Evolutionary conservation across 352 stramenopile genomes (phyloP).

Genomic region (Phytophthora agathidicida): DNA sequence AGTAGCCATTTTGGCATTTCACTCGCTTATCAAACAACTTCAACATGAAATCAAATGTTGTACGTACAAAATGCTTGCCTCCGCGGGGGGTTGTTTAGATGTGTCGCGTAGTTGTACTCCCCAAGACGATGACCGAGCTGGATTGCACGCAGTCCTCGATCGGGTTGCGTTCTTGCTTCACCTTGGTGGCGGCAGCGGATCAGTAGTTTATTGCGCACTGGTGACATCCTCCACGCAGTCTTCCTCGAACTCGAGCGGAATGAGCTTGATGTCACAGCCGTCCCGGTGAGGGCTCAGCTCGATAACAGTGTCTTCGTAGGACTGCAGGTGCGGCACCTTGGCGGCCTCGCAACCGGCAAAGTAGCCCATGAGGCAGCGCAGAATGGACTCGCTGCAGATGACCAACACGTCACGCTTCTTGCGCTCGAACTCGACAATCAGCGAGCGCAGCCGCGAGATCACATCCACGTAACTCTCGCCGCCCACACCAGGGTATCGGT

Average conservation of each 20-base stretch:
- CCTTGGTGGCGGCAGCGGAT: not conserved
- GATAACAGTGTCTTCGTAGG: conserved; percentile 74
- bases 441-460: conserved; percentile 89
- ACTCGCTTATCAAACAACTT: conserved; percentile 5
- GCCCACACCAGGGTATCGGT: conserved; percentile 89
- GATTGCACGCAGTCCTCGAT: not conserved
- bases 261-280: conserved; percentile 85
- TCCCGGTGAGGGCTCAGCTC: conserved; percentile 84
- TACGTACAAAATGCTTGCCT: conserved; percentile 30
- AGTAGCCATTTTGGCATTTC: not conserved
- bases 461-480: conserved; percentile 95
- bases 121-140: conserved; percentile 5
- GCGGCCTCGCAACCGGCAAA: conserved; percentile 76
- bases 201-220: conserved; percentile 18
- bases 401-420: conserved; percentile 90
- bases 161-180: not conserved
- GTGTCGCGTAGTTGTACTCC: conserved; percentile 16
- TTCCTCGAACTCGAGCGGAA: conserved; percentile 71
- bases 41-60: conserved; percentile 9
- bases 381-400: conserved; percentile 82
- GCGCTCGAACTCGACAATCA: conserved; percentile 94
- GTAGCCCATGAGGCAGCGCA: conserved; percentile 83
- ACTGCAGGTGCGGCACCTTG: conserved; percentile 76
- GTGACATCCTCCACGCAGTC: conserved; percentile 24
- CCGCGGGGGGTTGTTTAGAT: conserved; percentile 16